Evolutionary conservation across 1,284 basidiomycete species (phyloP).

Genomic region (Austroboletus novae-zelandiae): DNA sequence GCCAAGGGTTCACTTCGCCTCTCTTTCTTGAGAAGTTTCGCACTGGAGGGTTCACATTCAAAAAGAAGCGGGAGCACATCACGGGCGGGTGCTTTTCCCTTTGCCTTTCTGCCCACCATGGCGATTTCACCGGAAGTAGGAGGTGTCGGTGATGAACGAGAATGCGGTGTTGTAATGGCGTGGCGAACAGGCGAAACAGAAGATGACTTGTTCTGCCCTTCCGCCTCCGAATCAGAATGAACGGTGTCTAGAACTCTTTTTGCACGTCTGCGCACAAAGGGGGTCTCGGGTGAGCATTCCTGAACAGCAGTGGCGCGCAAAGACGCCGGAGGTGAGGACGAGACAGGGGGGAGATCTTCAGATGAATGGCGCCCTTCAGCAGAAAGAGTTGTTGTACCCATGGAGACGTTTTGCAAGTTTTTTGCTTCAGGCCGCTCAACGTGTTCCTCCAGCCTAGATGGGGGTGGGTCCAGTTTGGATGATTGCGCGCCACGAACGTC

Average conservation of each 20-base stretch:
- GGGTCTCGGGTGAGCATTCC: slow-evolving; percentile 8
- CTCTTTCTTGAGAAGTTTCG: slow-evolving; percentile 16
- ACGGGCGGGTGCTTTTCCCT: slow-evolving; percentile 30
- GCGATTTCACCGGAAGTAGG: slow-evolving; percentile 32
- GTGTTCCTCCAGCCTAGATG: background rate
- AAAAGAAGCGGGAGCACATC: slow-evolving; percentile 31
- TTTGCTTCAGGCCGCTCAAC: slow-evolving; percentile 11
- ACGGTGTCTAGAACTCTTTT: slow-evolving; percentile 3
- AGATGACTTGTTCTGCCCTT: slow-evolving; percentile 21
- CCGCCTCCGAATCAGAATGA: slow-evolving; percentile 27
- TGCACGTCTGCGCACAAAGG: slow-evolving; percentile 9
- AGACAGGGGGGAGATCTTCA: slow-evolving; percentile 6
- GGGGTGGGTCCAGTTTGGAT: slow-evolving; percentile 1
- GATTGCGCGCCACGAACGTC: slow-evolving; percentile 11
- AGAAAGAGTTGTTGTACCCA: slow-evolving; percentile 17
- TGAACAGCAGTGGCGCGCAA: slow-evolving; percentile 1
- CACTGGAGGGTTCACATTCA: slow-evolving; percentile 15
- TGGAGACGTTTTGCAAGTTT: slow-evolving; percentile 18
- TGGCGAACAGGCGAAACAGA: slow-evolving; percentile 29
- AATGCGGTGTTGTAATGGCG: slow-evolving; percentile 29
- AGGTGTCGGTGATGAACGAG: slow-evolving; percentile 32
- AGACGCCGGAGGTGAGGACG: slow-evolving; percentile 12
- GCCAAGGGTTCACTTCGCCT: slow-evolving; percentile 12
- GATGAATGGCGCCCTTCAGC: slow-evolving; percentile 6
- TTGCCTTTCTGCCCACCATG: slow-evolving; percentile 24